These are phyloP conservation scores for Eremochloa ophiuroides DNA, from an alignment of 176 grass and related monocot species.

Conservation along the genomic window DNA sequence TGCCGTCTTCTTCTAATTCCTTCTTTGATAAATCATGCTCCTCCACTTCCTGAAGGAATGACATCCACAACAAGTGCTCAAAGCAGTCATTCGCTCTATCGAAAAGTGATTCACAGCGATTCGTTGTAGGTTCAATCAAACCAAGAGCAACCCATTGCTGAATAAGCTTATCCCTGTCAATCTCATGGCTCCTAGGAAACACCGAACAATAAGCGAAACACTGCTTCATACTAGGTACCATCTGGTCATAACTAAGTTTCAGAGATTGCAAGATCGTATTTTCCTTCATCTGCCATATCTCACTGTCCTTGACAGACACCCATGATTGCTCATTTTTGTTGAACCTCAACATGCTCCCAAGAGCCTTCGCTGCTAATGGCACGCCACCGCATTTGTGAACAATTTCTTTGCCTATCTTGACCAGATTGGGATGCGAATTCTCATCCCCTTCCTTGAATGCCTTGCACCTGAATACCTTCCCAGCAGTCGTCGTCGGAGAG, in stretches of 20 bases:
- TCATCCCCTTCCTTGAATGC: conserved; percentile 51
- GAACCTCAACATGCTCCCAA: conserved; percentile 58
- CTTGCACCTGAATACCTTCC: conserved; percentile 49
- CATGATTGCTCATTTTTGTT: conserved; percentile 41
- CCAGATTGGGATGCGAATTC: conserved; percentile 19
- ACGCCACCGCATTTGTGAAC: conserved; percentile 47
- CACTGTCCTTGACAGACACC: conserved; percentile 43
- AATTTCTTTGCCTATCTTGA: conserved; percentile 36
- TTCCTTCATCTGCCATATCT: conserved; percentile 43
- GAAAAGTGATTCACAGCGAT: conserved; percentile 1
- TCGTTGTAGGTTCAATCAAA: conserved; percentile 31
- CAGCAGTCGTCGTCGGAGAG: conserved; percentile 47
- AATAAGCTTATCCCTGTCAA: conserved; percentile 52
- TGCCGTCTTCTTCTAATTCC: conserved; percentile 22
- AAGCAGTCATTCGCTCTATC: conserved; percentile 50
- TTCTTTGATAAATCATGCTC: conserved; percentile 30
- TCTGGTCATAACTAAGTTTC: conserved; percentile 54
- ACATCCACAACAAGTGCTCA: conserved; percentile 49
- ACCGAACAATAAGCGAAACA: conserved; percentile 67
- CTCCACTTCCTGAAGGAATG: conserved; percentile 55
- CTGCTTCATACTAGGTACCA: conserved; percentile 46
- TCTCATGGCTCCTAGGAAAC: conserved; percentile 49
- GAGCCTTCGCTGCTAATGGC: conserved; percentile 49
- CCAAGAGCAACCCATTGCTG: conserved; percentile 65
- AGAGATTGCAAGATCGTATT: conserved; percentile 46